These are phyloP conservation scores for Lasiosphaeria hispida DNA, from an alignment of 495 filamentous ascomycete species.

Conservation along the genomic window DNA sequence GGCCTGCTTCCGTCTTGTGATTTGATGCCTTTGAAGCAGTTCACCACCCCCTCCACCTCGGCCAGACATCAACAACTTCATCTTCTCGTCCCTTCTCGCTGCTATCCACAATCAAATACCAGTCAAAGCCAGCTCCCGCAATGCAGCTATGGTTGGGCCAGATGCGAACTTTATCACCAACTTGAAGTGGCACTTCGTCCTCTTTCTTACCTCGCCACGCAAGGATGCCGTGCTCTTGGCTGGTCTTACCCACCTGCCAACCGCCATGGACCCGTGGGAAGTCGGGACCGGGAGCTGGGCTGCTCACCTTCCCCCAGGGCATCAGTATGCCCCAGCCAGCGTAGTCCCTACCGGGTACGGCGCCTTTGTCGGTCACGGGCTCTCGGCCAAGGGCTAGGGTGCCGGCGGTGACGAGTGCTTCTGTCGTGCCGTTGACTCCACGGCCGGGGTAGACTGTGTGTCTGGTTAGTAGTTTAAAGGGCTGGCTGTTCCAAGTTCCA, in stretches of 20 bases:
- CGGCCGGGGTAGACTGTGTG: conserved; percentile 61
- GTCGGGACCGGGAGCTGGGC: conserved; percentile 30
- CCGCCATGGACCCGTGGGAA: conserved; percentile 47
- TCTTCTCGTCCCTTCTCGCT: conserved; percentile 47
- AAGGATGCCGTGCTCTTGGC: conserved; percentile 67
- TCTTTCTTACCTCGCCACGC: conserved; percentile 43
- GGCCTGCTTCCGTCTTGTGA: not conserved
- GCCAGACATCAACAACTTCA: conserved; percentile 70
- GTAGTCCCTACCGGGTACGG: conserved; percentile 48
- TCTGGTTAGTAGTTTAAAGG: not conserved
- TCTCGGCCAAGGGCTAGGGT: conserved; percentile 73
- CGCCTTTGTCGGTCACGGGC: conserved; percentile 31
- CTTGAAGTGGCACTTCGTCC: conserved; percentile 52
- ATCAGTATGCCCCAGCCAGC: conserved; percentile 70
- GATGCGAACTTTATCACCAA: conserved; percentile 64
- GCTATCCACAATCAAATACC: conserved; percentile 75
- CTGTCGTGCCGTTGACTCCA: conserved; percentile 48
- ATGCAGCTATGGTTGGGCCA: conserved; percentile 89
- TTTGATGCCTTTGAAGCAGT: not conserved
- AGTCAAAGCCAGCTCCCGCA: conserved; percentile 67
- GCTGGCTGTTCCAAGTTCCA: too few species aligned
- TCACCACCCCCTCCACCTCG: conserved; percentile 60
- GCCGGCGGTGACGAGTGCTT: conserved; percentile 71
- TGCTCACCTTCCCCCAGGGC: conserved; percentile 48
- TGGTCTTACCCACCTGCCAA: conserved; percentile 60